Percentiles rank a stretch among this genome's conserved stretches.
phyloP scores from a whole-genome alignment of 2,329 filamentous ascomycete genomes.

The Fusarium concolor region DNA sequence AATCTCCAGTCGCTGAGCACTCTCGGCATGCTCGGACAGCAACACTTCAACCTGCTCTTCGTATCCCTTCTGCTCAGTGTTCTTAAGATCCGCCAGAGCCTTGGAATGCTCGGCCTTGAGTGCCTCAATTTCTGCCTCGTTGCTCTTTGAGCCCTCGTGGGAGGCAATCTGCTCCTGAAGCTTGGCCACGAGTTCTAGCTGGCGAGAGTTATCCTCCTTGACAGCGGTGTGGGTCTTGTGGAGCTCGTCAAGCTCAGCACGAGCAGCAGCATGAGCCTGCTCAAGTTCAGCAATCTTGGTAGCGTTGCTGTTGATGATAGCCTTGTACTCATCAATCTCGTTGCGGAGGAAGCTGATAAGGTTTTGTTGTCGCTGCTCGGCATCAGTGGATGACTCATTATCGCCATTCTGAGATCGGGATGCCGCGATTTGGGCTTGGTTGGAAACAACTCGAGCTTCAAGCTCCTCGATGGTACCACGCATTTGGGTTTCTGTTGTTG shows the following conservation, averaged over 20 bases:
- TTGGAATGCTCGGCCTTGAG: conserved; percentile 63
- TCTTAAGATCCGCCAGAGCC: conserved; percentile 62
- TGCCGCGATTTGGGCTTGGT: conserved; percentile 62
- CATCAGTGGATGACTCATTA: conserved; percentile 58
- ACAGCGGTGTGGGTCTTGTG: conserved; percentile 68
- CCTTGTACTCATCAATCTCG: conserved; percentile 85
- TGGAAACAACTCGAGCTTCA: conserved; percentile 68
- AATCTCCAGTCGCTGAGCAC: conserved; percentile 66
- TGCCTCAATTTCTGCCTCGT: conserved; percentile 63
- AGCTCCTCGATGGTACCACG: conserved; percentile 78
- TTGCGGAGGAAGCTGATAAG: conserved; percentile 72
- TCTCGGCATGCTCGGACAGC: conserved; percentile 69
- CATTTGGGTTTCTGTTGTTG: conserved; percentile 78
- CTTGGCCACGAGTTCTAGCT: conserved; percentile 61
- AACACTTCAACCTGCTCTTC: conserved; percentile 69
- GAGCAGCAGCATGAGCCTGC: conserved; percentile 73
- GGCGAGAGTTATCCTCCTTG: conserved; percentile 57
- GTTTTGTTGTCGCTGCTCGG: conserved; percentile 66
- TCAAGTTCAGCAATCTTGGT: conserved; percentile 80
- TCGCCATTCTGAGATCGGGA: conserved; percentile 56
- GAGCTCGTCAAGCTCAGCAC: conserved; percentile 75
- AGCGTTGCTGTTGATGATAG: conserved; percentile 75
- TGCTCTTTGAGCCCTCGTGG: conserved; percentile 67
- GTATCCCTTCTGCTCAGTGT: conserved; percentile 64
- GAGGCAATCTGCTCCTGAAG: conserved; percentile 70